Evolutionary conservation across 2,329 filamentous ascomycete genomes (phyloP).

Genomic region (Albifimbria verrucaria): DNA sequence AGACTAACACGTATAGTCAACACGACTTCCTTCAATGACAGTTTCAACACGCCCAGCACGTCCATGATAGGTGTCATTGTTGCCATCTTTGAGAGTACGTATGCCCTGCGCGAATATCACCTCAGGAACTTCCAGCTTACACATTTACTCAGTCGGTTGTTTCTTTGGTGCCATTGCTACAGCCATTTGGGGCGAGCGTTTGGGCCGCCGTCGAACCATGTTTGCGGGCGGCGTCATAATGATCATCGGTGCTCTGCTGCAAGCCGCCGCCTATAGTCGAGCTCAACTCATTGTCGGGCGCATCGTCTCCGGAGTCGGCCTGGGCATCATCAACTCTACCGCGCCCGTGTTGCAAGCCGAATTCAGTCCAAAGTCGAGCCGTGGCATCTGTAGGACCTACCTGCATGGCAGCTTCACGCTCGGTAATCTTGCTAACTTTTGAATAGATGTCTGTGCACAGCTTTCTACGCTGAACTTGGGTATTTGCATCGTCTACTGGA

Average conservation of each 20-base stretch:
- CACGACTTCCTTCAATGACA: conserved; percentile 33
- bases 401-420: background rate
- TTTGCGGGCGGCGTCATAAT: conserved; percentile 39
- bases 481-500: conserved; percentile 43
- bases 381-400: conserved; percentile 29
- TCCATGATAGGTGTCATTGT: conserved; percentile 44
- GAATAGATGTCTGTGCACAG: conserved; percentile 40
- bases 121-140: background rate
- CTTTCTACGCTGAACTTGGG: conserved; percentile 45
- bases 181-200: conserved; percentile 37
- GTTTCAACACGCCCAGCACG: conserved; percentile 35
- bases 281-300: conserved; percentile 43
- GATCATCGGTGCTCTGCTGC: conserved; percentile 41
- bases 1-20: conserved; percentile 26
- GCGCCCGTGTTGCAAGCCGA: conserved; percentile 43
- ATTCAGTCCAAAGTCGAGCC: conserved; percentile 34
- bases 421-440: background rate
- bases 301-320: conserved; percentile 44
- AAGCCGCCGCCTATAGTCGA: conserved; percentile 39
- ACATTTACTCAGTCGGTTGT: conserved; percentile 18
- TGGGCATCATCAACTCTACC: conserved; percentile 42
- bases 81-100: conserved; percentile 37
- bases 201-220: conserved; percentile 41
- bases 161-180: conserved; percentile 24
- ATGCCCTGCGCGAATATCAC: background rate